A percentile compares a stretch with the other conserved stretches of the same genome.
Conservation (phyloP, 2,329 filamentous ascomycete genomes). For the Sporothrix sp. region DNA sequence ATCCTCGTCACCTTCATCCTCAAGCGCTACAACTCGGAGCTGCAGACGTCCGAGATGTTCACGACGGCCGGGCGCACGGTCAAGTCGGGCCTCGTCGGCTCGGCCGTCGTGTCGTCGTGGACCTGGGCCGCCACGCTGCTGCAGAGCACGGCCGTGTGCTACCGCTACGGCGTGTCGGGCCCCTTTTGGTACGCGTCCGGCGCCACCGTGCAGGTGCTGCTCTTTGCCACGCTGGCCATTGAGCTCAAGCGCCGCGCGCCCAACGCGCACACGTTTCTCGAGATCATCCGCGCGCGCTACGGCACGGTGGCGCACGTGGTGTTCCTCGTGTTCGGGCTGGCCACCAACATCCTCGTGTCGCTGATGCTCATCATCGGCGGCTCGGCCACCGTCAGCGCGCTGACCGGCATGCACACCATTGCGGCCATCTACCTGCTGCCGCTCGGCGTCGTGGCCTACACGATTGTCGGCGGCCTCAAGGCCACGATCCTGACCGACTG, state of each 20-base stretch:
- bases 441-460: conserved; percentile 72
- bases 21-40: conserved; percentile 42
- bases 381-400: conserved; percentile 58
- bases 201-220: conserved; percentile 77
- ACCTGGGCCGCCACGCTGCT: conserved; percentile 82
- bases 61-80: conserved; percentile 79
- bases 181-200: conserved; percentile 53
- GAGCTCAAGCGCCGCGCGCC: conserved; percentile 79
- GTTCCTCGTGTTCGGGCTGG: conserved; percentile 72
- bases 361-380: conserved; percentile 84
- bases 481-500: conserved; percentile 81
- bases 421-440: conserved; percentile 80
- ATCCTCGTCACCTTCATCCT: conserved; percentile 30
- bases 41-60: conserved; percentile 90
- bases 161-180: conserved; percentile 61
- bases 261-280: conserved; percentile 77
- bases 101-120: conserved; percentile 87
- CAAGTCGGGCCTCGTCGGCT: conserved; percentile 78
- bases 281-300: conserved; percentile 74
- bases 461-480: conserved; percentile 69
- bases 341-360: conserved; percentile 80
- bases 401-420: conserved; percentile 66
- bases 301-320: conserved; percentile 61
- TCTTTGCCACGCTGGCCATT: conserved; percentile 86
- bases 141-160: conserved; percentile 72